Evolutionary conservation across 2,329 filamentous ascomycete genomes (phyloP).

Genomic region (Aspergillus sp.): DNA sequence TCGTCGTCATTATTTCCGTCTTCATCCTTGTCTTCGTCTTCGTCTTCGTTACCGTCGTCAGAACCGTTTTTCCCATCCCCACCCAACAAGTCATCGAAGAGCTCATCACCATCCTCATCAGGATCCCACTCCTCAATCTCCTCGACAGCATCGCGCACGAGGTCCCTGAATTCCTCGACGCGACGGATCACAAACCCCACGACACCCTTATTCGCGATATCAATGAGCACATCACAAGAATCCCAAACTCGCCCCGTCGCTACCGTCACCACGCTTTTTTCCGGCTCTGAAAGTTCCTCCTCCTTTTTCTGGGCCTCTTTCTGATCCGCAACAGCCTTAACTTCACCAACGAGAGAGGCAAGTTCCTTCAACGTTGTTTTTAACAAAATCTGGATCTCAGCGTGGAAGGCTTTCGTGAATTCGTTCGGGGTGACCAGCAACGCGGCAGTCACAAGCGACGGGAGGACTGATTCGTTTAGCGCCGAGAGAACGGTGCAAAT

Average conservation of each 20-base stretch:
- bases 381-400: slow-evolving; percentile 55
- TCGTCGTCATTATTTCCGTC: slow-evolving; percentile 14
- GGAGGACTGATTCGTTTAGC: slow-evolving; percentile 64
- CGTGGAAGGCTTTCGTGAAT: slow-evolving; percentile 57
- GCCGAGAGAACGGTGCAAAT: slow-evolving; percentile 62
- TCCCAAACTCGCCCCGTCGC: slow-evolving; percentile 76
- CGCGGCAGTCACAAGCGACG: slow-evolving; percentile 63
- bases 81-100: slow-evolving; percentile 32
- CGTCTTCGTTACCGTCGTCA: slow-evolving; percentile 8
- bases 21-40: slow-evolving; percentile 9
- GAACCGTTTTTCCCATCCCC: slow-evolving; percentile 20
- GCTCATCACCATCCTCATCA: slow-evolving; percentile 56
- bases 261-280: slow-evolving; percentile 50
- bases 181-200: slow-evolving; percentile 62
- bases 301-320: slow-evolving; percentile 22
- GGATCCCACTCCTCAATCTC: slow-evolving; percentile 86
- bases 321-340: slow-evolving; percentile 43
- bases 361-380: slow-evolving; percentile 57
- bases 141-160: slow-evolving; percentile 71
- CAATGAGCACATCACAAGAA: slow-evolving; percentile 64
- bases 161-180: slow-evolving; percentile 64
- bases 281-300: slow-evolving; percentile 17
- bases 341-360: slow-evolving; percentile 49
- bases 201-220: slow-evolving; percentile 58
- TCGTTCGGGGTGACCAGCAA: slow-evolving; percentile 54